phyloP scores from a whole-genome alignment of 2,329 filamentous ascomycete genomes.

The Apiospora saccharicola region DNA sequence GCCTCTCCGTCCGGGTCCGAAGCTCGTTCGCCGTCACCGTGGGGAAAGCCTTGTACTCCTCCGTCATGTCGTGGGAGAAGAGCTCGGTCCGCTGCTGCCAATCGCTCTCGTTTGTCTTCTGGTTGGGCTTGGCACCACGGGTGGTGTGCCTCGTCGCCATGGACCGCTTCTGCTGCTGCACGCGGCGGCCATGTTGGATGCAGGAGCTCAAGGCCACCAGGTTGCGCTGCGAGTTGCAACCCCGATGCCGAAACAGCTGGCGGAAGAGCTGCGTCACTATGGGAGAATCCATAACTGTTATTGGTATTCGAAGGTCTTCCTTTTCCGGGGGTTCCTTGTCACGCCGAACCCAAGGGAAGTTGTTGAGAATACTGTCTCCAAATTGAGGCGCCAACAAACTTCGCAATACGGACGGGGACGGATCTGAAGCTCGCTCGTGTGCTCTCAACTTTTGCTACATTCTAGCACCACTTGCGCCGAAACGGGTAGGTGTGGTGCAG shows the following conservation, averaged over 20 bases:
- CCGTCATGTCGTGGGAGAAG: conserved; percentile 77
- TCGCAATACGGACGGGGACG: neutral
- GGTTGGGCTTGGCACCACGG: conserved; percentile 38
- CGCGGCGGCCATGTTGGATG: conserved; percentile 49
- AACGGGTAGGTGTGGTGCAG: neutral
- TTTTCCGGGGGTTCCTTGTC: neutral
- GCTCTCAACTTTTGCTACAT: conserved; percentile 6
- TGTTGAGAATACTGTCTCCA: neutral
- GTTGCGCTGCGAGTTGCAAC: conserved; percentile 63
- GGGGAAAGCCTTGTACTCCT: conserved; percentile 84
- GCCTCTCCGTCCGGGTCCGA: conserved; percentile 75
- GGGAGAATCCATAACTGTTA: conserved; percentile 77
- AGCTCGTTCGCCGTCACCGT: conserved; percentile 85
- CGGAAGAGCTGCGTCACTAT: conserved; percentile 80
- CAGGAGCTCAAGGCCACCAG: conserved; percentile 47
- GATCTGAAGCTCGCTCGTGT: conserved; percentile 14
- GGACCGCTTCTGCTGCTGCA: conserved; percentile 45
- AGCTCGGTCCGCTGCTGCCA: conserved; percentile 88
- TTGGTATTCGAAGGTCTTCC: neutral
- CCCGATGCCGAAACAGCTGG: conserved; percentile 81
- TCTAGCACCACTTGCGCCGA: neutral
- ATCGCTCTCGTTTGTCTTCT: conserved; percentile 64
- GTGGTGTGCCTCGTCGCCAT: conserved; percentile 37
- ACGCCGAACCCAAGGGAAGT: neutral
- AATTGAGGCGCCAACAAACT: neutral